Evolutionary conservation across 2,329 filamentous ascomycete species (phyloP).

Genomic region (Fusarium begoniae): DNA sequence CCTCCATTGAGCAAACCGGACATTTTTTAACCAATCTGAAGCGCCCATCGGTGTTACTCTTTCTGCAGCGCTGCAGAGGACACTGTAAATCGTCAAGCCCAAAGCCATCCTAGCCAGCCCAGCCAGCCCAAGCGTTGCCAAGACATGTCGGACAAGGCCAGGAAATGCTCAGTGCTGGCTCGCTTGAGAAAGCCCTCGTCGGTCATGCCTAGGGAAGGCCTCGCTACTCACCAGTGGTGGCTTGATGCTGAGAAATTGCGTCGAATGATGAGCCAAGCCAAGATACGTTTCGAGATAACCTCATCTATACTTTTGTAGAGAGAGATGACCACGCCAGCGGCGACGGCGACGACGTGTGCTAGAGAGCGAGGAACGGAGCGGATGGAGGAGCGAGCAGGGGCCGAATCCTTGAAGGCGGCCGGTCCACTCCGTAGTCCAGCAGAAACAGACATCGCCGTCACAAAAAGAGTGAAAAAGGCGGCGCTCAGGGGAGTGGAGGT

Average conservation of each 20-base stretch:
- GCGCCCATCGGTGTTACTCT: constrained; percentile 25
- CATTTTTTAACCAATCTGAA: constrained; percentile 32
- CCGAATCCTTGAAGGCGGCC: constrained; percentile 27
- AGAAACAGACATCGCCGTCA: constrained; percentile 22
- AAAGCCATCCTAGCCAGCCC: constrained; percentile 17
- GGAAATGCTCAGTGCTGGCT: constrained; percentile 29
- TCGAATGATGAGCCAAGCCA: constrained; percentile 28
- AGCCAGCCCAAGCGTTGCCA: constrained; percentile 36
- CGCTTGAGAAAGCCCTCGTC: constrained; percentile 21
- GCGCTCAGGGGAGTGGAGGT: not conserved
- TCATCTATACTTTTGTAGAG: constrained; percentile 22
- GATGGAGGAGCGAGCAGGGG: constrained; percentile 18
- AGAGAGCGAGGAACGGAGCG: constrained; percentile 21
- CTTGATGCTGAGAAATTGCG: constrained; percentile 26
- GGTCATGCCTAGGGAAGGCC: not conserved
- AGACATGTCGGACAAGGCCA: constrained; percentile 30
- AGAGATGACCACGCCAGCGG: constrained; percentile 12
- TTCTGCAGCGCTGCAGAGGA: constrained; percentile 15
- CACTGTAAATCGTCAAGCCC: constrained; percentile 26
- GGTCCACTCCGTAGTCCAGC: constrained; percentile 23
- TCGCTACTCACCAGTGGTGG: constrained; percentile 14
- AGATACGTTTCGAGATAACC: constrained; percentile 31
- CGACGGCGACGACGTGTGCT: not conserved
- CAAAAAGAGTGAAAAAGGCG: constrained; percentile 23
- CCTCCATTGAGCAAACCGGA: constrained; percentile 22